These are phyloP conservation scores for Candida nitratophila DNA, from an alignment of 805 yeast species.

Conservation along the genomic window DNA sequence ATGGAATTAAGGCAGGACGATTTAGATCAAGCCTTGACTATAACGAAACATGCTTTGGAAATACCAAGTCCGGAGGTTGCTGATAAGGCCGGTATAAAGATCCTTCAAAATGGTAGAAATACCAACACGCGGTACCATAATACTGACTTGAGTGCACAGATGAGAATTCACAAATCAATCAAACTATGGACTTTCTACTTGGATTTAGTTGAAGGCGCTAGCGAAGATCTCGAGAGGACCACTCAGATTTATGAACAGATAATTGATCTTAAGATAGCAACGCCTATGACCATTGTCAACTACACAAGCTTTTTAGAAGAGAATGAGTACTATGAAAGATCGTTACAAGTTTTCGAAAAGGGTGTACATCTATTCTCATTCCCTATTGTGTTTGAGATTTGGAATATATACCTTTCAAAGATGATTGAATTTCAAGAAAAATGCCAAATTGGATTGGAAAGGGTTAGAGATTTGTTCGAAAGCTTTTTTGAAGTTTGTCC, in stretches of 20 bases:
- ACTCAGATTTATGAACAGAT: conserved; percentile 43
- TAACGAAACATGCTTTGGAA: conserved; percentile 28
- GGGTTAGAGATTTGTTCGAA: conserved; percentile 70
- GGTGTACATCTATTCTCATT: conserved; percentile 58
- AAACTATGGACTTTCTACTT: conserved; percentile 69
- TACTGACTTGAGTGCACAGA: conserved; percentile 42
- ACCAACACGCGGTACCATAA: conserved; percentile 29
- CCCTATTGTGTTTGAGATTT: conserved; percentile 60
- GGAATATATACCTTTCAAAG: conserved; percentile 60
- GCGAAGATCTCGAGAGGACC: conserved; percentile 34
- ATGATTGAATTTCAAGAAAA: conserved; percentile 29
- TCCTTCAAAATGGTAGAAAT: conserved; percentile 3
- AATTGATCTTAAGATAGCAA: conserved; percentile 55
- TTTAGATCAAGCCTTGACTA: conserved; percentile 31
- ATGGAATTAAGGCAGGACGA: conserved; percentile 46
- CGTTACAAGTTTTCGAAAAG: conserved; percentile 58
- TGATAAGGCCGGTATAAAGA: not conserved
- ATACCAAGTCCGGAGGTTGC: conserved; percentile 9
- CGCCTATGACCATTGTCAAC: conserved; percentile 58
- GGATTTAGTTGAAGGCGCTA: conserved; percentile 56
- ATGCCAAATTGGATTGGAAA: conserved; percentile 34
- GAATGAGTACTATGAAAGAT: conserved; percentile 36
- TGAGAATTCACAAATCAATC: conserved; percentile 50
- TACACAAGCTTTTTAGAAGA: conserved; percentile 57
- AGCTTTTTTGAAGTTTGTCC: conserved; percentile 52